Percentiles rank a stretch among this genome's conserved stretches.
Evolutionary conservation across 108 stramenopile species (phyloP).

Genomic region (Fragilaria crotonensis): DNA sequence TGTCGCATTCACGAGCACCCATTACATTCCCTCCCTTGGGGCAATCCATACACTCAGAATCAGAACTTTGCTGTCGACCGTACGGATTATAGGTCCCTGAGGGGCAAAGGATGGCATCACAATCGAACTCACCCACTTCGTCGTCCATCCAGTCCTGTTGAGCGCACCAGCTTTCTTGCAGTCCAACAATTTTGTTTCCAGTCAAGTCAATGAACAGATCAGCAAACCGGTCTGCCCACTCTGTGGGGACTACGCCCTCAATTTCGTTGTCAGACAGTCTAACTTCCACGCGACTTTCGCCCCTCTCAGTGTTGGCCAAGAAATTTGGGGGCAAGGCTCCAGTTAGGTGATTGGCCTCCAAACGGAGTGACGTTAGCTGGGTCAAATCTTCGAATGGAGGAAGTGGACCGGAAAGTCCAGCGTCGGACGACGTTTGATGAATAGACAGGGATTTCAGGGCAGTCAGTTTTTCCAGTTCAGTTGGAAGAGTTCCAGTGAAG

Average conservation of each 20-base stretch:
- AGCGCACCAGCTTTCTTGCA: constrained; percentile 25
- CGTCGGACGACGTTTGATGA: constrained; percentile 24
- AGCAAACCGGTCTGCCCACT: constrained; percentile 23
- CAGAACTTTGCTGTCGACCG: constrained; percentile 22
- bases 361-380: constrained; percentile 2
- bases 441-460: constrained; percentile 18
- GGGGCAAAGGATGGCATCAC: constrained; percentile 82
- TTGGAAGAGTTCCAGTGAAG: constrained; percentile 14
- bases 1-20: constrained; percentile 42
- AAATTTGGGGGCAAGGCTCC: constrained; percentile 38
- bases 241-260: constrained; percentile 25
- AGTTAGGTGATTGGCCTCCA: constrained; percentile 19
- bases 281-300: constrained; percentile 17
- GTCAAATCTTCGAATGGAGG: background rate
- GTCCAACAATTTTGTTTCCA: constrained; percentile 17
- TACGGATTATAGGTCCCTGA: constrained; percentile 40
- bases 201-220: constrained; percentile 19
- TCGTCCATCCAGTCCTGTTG: constrained; percentile 42
- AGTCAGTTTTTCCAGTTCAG: constrained; percentile 11
- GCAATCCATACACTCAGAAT: constrained; percentile 12
- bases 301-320: constrained; percentile 20
- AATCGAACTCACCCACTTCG: constrained; percentile 40
- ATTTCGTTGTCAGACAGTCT: constrained; percentile 34
- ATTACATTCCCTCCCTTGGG: constrained; percentile 23
- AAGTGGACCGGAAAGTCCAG: constrained; percentile 7